Base-by-base conservation (phyloP, 495 filamentous ascomycete species). In the Rhizodiscina lignyota region DNA sequence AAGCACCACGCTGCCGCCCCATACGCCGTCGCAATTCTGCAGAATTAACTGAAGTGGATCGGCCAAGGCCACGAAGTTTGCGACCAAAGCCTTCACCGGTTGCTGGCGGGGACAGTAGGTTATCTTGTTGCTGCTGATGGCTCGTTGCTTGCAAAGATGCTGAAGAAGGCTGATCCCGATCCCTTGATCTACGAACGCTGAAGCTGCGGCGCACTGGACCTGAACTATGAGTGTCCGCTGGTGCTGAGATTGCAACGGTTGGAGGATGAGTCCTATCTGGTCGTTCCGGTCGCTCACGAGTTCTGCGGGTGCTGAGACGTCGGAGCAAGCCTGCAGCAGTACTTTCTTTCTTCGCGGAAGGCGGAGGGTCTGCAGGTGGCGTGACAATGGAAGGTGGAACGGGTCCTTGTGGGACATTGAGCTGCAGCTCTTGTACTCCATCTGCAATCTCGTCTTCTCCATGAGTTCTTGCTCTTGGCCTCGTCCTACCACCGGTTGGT, bases 401-500 rank as follows among this genome's bases (percentile, higher is more conserved):
- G 49, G 74, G 63, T 39, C 63, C 55, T 22, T 60, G 56, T 5
- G 63, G 55, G 4, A 64, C 49, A 36, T 67, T 53, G 46, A 79
- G 44, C 52, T 84, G 74, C 13, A 79, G 55, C 47, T 77, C 78
- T 55, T 84, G 82, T 56, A 82, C 60, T 2, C 66, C 68, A 33
- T 89, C 80, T 2, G 73, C 62, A 12, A 86, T 68, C 22, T 99
- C 91, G 42, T 96, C 89, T 55, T 96, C 89, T 28, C 89, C 92
- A 50, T 96, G 91, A 0, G 89, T 96, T 37, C 91, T 63, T 20
- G 89, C 85, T 29, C 89, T 70, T 8, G 84, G 83, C 32, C 89
- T 68, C 18, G 80, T 76, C 21, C 89, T 67, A 38, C 79, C 74
- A 18, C 81, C 78, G 3, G 76, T 78, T 35, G 80, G 66, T 40